Evolutionary conservation across 139 green algal genomes (phyloP).

Genomic region (Eudorina sp.): DNA sequence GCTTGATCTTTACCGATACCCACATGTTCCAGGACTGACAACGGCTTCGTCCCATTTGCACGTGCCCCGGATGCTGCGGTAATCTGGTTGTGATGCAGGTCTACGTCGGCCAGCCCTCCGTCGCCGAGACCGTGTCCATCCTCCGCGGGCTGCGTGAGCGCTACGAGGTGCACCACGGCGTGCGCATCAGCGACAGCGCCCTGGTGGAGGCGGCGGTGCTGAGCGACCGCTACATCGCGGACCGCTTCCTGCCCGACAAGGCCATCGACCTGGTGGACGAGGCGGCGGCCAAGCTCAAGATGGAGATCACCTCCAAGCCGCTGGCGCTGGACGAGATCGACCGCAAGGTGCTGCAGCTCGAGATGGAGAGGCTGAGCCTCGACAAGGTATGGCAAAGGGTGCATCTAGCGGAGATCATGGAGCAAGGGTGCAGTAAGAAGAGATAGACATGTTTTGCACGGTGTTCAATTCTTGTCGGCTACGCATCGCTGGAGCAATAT

Average conservation of each 20-base stretch:
- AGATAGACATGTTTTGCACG: too few species aligned
- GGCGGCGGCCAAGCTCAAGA: constrained; percentile 96
- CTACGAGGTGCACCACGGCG: constrained; percentile 98
- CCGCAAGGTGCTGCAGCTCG: constrained; percentile 83
- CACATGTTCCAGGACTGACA: too few species aligned
- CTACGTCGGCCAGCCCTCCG: constrained; percentile 93
- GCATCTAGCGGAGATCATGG: too few species aligned
- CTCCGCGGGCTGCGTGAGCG: constrained; percentile 94
- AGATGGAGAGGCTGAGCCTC: constrained; percentile 92
- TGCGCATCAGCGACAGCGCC: constrained; percentile 95
- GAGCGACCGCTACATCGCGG: constrained; percentile 90
- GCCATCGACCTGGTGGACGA: constrained; percentile 98
- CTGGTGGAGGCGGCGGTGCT: constrained; percentile 96
- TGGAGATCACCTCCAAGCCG: constrained; percentile 99
- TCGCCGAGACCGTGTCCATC: constrained; percentile 96
- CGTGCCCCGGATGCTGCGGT: too few species aligned
- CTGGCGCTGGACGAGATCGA: constrained; percentile 96
- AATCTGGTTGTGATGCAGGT: constrained; percentile 72
- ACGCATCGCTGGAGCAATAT: too few species aligned
- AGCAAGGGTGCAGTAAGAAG: too few species aligned
- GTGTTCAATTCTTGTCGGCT: too few species aligned
- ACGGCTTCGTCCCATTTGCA: too few species aligned
- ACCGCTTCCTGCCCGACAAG: constrained; percentile 78
- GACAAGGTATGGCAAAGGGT: neutral
- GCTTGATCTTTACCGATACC: too few species aligned